Base-by-base conservation (phyloP, 768 basidiomycete species). In the Suillus lakei region DNA sequence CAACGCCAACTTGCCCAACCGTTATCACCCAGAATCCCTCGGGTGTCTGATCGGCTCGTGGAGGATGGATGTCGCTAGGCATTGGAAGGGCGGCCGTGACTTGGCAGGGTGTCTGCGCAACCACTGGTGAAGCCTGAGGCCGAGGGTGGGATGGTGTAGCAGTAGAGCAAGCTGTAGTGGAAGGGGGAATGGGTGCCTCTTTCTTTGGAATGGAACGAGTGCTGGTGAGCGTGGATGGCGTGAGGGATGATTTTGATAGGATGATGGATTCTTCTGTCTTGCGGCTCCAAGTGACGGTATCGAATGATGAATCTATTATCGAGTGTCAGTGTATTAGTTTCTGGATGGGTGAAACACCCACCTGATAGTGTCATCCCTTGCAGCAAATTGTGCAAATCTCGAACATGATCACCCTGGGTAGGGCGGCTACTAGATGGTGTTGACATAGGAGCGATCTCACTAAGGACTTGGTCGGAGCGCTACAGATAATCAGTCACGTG, bases 1-100 rank as follows among this genome's bases (percentile, higher is more conserved):
- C 46, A 5, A 46, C 44, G 21, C 60, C 60, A 18, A 61, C 60
- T 43, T 61, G 60, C 18, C 60, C 43, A 4, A 61, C 43, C 30
- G 16, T 61, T 13, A 61, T 61, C 0, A 28, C 60, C 60, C 60
- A 61, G 41, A 43, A 61, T 12, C 60, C 60, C 28, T 38, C 43
- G 7, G 60, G 43, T 39, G 9, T n/a, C n/a, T 23, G 5, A 12
- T 5, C n/a, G 5, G n/a, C 46, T 23, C 5, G 12, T 23, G 23
- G 23, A 6, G 23, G 46, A 46, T 12, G 10, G n/a, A 46, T 23
- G 0, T 46, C 44, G 4, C 44, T 46, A 46, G 44, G 44, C 10
- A 9, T n/a, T 46, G 21, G 44, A 23, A 46, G n/a, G n/a, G n/a
- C 41, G 16, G 41, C n/a, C 4, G 44, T n/a, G 44, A 46, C n/a